Percentiles rank a stretch among this genome's conserved stretches.
Evolutionary conservation across 768 basidiomycete species (phyloP).

Genomic region (Rhizopogon vulgaris): DNA sequence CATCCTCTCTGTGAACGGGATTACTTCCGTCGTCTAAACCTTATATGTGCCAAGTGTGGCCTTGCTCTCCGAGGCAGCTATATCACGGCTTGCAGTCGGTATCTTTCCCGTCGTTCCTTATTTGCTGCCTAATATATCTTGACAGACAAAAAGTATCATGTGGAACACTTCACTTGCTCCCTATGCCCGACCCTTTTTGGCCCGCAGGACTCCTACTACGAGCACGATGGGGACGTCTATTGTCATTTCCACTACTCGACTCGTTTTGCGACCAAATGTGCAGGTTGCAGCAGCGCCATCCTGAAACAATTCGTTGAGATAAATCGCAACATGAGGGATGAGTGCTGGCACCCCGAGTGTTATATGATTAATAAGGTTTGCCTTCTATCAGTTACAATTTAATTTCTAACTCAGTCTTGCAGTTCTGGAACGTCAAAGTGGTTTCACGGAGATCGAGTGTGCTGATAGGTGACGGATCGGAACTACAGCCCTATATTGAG

Average conservation of each 20-base stretch:
- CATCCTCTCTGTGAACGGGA: slow-evolving; percentile 97
- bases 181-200: slow-evolving; percentile 95
- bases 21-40: slow-evolving; percentile 91
- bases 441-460: slow-evolving; percentile 68
- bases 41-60: slow-evolving; percentile 95
- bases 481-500: slow-evolving; percentile 51
- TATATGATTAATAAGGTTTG: slow-evolving; percentile 99
- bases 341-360: slow-evolving; percentile 99
- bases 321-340: slow-evolving; percentile 95
- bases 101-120: background rate
- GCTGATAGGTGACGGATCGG: slow-evolving; percentile 46
- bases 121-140: slow-evolving; percentile 13
- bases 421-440: slow-evolving; percentile 99
- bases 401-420: slow-evolving; percentile 7
- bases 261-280: slow-evolving; percentile 96
- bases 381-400: slow-evolving; percentile 1
- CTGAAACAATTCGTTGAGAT: slow-evolving; percentile 99
- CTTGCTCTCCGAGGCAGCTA: slow-evolving; percentile 94
- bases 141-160: slow-evolving; percentile 95
- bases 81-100: slow-evolving; percentile 97
- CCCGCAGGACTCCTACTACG: slow-evolving; percentile 98
- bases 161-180: slow-evolving; percentile 98
- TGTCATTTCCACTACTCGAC: slow-evolving; percentile 99
- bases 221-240: slow-evolving; percentile 95
- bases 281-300: slow-evolving; percentile 94